Evolutionary conservation across 257 asterid species (phyloP).

Genomic region (Hygrophila difformis): DNA sequence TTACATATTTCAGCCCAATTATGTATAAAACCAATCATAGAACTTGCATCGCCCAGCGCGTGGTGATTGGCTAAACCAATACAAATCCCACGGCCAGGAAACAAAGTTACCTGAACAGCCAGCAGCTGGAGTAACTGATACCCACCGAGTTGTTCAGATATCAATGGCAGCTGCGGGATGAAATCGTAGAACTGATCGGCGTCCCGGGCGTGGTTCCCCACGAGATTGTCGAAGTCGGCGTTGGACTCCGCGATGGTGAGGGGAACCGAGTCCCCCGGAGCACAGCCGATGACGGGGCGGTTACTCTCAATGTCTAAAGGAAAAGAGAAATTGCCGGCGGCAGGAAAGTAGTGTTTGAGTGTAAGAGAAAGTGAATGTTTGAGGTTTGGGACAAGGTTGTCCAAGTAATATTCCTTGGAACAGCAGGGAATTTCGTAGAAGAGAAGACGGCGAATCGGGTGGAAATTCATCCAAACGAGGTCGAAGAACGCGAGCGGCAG

Average conservation of each 20-base stretch:
- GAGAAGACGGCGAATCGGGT: slow-evolving; percentile 8
- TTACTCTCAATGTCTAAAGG: neutral
- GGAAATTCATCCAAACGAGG: neutral
- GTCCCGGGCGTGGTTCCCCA: slow-evolving; percentile 21
- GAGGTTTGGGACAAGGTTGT: slow-evolving; percentile 3
- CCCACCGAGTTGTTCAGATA: too few species aligned
- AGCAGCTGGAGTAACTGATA: slow-evolving; percentile 22
- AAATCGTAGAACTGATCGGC: slow-evolving; percentile 27
- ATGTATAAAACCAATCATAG: slow-evolving; percentile 23
- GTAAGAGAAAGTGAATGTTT: slow-evolving; percentile 3
- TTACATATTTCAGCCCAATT: slow-evolving; percentile 36
- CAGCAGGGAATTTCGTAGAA: slow-evolving; percentile 1
- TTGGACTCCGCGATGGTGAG: neutral
- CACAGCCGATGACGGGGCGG: neutral
- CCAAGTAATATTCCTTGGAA: neutral
- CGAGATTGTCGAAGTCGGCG: slow-evolving; percentile 24
- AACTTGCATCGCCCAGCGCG: slow-evolving; percentile 28
- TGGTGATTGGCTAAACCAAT: slow-evolving; percentile 37
- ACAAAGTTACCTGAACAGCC: slow-evolving; percentile 41
- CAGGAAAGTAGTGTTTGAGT: slow-evolving; percentile 7
- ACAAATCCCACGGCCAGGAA: slow-evolving; percentile 29
- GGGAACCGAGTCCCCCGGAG: too few species aligned
- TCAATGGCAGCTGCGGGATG: slow-evolving; percentile 36
- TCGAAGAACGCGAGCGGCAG: neutral
- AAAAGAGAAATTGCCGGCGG: neutral